A percentile compares a stretch with the other conserved stretches of the same genome.
phyloP scores from a whole-genome alignment of 345 rosid species.

The Rubroshorea leprosula region DNA sequence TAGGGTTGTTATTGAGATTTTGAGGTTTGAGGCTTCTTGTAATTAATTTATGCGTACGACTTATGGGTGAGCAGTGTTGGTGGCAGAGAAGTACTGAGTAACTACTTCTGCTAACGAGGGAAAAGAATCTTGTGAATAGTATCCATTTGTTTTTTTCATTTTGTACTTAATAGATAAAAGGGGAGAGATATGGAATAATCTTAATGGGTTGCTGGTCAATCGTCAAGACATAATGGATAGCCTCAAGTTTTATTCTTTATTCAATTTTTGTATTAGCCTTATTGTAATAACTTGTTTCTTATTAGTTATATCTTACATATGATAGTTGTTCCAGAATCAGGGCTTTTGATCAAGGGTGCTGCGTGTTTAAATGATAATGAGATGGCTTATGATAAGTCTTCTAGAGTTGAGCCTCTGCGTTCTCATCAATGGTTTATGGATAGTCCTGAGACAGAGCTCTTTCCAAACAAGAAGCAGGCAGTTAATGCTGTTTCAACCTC shows the following conservation, averaged over 20 bases:
- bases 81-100: background rate
- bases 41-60: background rate
- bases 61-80: background rate
- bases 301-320: background rate
- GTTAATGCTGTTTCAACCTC: conserved; percentile 27
- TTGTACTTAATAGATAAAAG: too few relatives aligned
- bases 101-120: background rate
- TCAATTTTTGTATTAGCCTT: too few relatives aligned
- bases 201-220: too few relatives aligned
- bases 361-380: conserved; percentile 32
- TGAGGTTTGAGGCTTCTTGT: background rate
- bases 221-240: too few relatives aligned
- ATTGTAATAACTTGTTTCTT: background rate
- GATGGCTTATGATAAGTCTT: conserved; percentile 29
- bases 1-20: background rate
- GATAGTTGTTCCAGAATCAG: conserved; percentile 37
- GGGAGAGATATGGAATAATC: too few relatives aligned
- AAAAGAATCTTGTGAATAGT: too few relatives aligned
- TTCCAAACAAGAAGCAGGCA: conserved; percentile 44
- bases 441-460: conserved; percentile 34
- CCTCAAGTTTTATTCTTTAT: too few relatives aligned
- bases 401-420: conserved; percentile 33
- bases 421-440: conserved; percentile 49
- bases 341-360: conserved; percentile 35
- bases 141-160: background rate